Evolutionary conservation across 306 rosid genomes (phyloP).

Genomic region (Ziziphus jujuba): DNA sequence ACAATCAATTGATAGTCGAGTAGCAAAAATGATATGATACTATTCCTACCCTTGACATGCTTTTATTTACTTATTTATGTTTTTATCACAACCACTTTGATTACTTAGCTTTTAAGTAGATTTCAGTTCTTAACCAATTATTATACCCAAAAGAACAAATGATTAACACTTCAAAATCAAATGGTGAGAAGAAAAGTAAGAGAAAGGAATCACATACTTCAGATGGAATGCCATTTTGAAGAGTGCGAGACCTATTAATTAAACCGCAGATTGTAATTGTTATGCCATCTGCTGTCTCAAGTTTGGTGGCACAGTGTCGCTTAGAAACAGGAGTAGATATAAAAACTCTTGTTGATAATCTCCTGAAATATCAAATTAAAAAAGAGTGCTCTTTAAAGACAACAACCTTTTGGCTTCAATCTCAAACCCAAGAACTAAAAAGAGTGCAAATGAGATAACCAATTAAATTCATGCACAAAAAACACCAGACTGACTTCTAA

Average conservation of each 20-base stretch:
- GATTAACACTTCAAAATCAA: background rate
- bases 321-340: slow-evolving; percentile 38
- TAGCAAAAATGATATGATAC: background rate
- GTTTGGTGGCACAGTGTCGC: slow-evolving; percentile 33
- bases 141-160: background rate
- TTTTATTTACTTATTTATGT: background rate
- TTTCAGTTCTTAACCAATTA: slow-evolving; percentile 4
- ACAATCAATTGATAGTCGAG: no score
- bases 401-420: background rate
- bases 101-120: background rate
- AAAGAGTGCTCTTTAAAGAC: background rate
- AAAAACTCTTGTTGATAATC: slow-evolving; percentile 32
- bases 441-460: background rate
- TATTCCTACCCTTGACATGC: background rate
- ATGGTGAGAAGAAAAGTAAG: background rate
- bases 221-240: slow-evolving; percentile 36
- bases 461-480: background rate
- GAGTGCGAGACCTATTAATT: slow-evolving; percentile 38
- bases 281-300: slow-evolving; percentile 47
- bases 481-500: background rate
- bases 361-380: slow-evolving; percentile 22
- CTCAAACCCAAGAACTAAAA: background rate
- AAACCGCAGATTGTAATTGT: slow-evolving; percentile 27
- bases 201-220: slow-evolving; percentile 27
- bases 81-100: background rate